A percentile compares a stretch with the other conserved stretches of the same genome.
Evolutionary conservation across 208 protist species (phyloP).

Genomic region (Tetramitus jugosus): DNA sequence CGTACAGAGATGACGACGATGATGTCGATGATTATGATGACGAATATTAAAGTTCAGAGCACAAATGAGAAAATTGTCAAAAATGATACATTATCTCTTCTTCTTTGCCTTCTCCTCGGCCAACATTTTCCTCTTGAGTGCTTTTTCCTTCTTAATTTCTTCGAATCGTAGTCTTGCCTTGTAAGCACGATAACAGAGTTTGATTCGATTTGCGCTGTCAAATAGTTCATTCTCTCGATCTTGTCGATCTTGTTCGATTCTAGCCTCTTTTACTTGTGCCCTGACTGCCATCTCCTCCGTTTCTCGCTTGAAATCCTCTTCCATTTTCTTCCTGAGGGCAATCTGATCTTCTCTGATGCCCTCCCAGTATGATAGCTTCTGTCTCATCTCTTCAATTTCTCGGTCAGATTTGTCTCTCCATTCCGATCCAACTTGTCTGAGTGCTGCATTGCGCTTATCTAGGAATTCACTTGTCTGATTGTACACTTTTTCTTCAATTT

Average conservation of each 20-base stretch:
- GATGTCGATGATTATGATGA: not conserved
- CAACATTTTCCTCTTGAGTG: not conserved
- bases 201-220: not conserved
- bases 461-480: not conserved
- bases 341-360: constrained; percentile 15
- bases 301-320: not conserved
- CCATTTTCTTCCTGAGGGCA: not conserved
- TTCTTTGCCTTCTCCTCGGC: not conserved
- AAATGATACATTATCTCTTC: constrained; percentile 1
- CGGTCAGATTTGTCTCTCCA: constrained; percentile 12
- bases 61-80: no score
- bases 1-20: not conserved
- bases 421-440: not conserved
- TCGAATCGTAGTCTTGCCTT: constrained; percentile 16
- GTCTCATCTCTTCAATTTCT: constrained; percentile 19
- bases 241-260: not conserved
- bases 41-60: not conserved
- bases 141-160: constrained; percentile 8
- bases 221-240: not conserved
- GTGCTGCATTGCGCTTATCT: constrained; percentile 6
- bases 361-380: not conserved
- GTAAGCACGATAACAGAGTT: not conserved
- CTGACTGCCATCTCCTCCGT: not conserved
- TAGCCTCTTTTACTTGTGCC: not conserved
- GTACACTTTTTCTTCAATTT: constrained; percentile 12